Evolutionary conservation across 331 rosid genomes (phyloP).

Genomic region (Rhamnella rubrinervis): DNA sequence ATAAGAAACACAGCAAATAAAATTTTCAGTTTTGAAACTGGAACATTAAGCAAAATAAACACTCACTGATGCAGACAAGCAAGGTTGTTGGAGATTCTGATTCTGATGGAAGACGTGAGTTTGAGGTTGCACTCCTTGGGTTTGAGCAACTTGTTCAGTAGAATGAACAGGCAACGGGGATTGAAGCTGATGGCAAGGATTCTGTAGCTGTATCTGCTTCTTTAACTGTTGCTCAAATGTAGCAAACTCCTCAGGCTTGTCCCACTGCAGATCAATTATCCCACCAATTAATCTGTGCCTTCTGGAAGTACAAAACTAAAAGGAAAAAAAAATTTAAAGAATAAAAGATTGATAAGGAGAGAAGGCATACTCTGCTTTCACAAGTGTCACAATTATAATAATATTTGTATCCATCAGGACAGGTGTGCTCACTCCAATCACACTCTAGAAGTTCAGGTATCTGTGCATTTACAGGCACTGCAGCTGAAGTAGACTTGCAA

Average conservation of each 20-base stretch:
- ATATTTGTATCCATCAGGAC: conserved; percentile 82
- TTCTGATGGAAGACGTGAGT: conserved; percentile 29
- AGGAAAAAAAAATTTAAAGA: conserved; percentile 20
- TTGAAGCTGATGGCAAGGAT: conserved; percentile 32
- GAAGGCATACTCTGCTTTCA: conserved; percentile 77
- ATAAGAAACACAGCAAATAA: too few species aligned
- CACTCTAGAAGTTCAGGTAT: conserved; percentile 53
- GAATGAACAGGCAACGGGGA: conserved; percentile 38
- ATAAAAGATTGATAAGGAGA: conserved; percentile 20
- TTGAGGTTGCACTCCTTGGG: conserved; percentile 38
- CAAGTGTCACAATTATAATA: conserved; percentile 72
- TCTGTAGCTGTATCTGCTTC: conserved; percentile 45
- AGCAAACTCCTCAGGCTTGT: conserved; percentile 74
- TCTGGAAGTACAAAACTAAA: neutral
- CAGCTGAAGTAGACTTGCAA: conserved; percentile 32
- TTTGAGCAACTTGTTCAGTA: conserved; percentile 39
- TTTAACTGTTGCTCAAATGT: conserved; percentile 51
- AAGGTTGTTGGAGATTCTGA: conserved; percentile 32
- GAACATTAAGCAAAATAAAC: neutral
- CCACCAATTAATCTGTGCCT: conserved; percentile 26
- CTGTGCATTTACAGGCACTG: conserved; percentile 34
- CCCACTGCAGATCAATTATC: conserved; percentile 65
- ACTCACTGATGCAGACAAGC: conserved; percentile 22
- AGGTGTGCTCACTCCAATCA: conserved; percentile 91
- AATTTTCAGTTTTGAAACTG: neutral